These are phyloP conservation scores for Cryoendolithus antarcticus DNA, from an alignment of 2,329 filamentous ascomycete genomes.

Conservation along the genomic window DNA sequence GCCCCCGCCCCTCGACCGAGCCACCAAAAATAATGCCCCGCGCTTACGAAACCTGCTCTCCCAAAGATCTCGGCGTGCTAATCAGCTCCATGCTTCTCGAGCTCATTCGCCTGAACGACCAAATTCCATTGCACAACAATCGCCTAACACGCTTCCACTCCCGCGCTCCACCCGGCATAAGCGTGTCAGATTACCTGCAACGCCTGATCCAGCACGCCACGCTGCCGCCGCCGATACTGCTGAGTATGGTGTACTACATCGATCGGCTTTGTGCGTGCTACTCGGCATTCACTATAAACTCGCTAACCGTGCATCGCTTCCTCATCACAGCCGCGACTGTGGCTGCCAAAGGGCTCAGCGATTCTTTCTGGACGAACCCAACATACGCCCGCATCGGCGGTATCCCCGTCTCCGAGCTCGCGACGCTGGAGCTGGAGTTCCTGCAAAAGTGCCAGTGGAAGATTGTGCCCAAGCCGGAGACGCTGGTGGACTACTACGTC, in stretches of 20 bases:
- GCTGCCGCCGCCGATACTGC: conserved; percentile 79
- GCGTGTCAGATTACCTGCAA: conserved; percentile 84
- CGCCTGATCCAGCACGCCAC: conserved; percentile 89
- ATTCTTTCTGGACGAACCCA: conserved; percentile 97
- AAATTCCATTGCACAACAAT: conserved; percentile 69
- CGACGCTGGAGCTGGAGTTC: conserved; percentile 85
- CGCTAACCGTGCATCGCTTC: conserved; percentile 91
- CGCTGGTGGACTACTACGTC: conserved; percentile 83
- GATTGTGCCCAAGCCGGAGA: conserved; percentile 90
- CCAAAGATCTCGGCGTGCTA: conserved; percentile 77
- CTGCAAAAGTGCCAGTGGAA: conserved; percentile 87
- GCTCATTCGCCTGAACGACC: conserved; percentile 85
- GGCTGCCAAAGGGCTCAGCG: conserved; percentile 87
- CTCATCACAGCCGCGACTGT: conserved; percentile 93
- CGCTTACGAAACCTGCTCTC: conserved; percentile 68
- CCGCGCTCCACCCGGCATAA: conserved; percentile 74
- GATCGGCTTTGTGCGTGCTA: conserved; percentile 87
- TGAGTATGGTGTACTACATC: conserved; percentile 99
- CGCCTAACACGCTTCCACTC: conserved; percentile 88
- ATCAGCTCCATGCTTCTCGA: conserved; percentile 95
- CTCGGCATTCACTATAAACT: conserved; percentile 90
- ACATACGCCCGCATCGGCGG: conserved; percentile 91
- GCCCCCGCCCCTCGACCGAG: conserved; percentile 35
- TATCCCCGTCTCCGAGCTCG: conserved; percentile 79
- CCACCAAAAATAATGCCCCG: conserved; percentile 51